A percentile compares a stretch with the other conserved stretches of the same genome.
phyloP scores from a whole-genome alignment of 441 rosid genomes.

The Isatis lusitanica region DNA sequence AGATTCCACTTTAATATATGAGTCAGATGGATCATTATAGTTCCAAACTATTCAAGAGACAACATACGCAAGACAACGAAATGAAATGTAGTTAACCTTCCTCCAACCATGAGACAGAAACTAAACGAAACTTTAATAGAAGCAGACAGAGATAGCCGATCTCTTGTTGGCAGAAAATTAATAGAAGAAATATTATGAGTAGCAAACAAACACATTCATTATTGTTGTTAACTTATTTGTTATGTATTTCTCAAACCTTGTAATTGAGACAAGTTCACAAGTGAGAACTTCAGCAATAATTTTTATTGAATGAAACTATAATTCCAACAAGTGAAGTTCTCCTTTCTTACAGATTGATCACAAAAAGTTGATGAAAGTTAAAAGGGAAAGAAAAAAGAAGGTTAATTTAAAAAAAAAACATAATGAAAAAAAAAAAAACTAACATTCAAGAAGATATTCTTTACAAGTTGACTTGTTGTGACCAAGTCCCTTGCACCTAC shows the following conservation, averaged over 20 bases:
- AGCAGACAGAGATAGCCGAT: neutral
- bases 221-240: neutral
- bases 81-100: neutral
- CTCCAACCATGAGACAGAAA: neutral
- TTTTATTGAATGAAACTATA: slow-evolving; percentile 6
- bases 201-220: neutral
- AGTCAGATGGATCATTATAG: neutral
- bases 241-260: neutral
- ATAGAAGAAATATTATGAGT: neutral
- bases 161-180: neutral
- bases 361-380: slow-evolving; percentile 7
- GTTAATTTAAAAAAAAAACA: neutral
- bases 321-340: neutral
- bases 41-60: neutral
- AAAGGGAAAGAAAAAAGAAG: neutral
- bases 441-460: slow-evolving; percentile 50
- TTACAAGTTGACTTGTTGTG: slow-evolving; percentile 96
- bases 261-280: neutral
- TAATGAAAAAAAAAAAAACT: slow-evolving; percentile 14
- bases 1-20: neutral
- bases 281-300: neutral
- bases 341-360: slow-evolving; percentile 31
- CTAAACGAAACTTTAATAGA: neutral
- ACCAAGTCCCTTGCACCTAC: slow-evolving; percentile 92
- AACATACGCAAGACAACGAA: too few species aligned